These are phyloP conservation scores for Colletotrichum lindemuthianum DNA, from an alignment of 2,329 filamentous ascomycete genomes.

Conservation along the genomic window DNA sequence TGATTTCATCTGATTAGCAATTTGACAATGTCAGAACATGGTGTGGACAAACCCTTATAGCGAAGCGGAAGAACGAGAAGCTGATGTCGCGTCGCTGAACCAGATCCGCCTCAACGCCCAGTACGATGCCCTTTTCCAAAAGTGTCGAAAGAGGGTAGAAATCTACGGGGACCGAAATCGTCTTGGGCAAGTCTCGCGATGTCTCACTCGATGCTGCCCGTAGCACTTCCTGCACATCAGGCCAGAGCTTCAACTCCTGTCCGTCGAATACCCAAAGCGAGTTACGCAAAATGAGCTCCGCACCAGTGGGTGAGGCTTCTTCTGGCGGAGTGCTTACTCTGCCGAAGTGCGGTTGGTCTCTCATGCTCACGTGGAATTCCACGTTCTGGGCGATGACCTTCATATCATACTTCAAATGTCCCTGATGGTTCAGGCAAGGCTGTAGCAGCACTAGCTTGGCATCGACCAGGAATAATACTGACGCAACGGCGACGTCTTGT, in stretches of 20 bases:
- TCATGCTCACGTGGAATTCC: constrained; percentile 93
- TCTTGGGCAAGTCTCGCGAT: constrained; percentile 75
- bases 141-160: constrained; percentile 94
- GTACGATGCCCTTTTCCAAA: constrained; percentile 87
- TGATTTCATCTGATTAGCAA: constrained; percentile 48
- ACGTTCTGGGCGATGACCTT: constrained; percentile 94
- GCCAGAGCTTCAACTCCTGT: constrained; percentile 85
- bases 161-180: constrained; percentile 85
- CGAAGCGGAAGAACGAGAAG: constrained; percentile 90
- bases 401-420: constrained; percentile 97
- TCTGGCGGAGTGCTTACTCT: constrained; percentile 43
- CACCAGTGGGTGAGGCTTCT: background rate
- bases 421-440: constrained; percentile 82
- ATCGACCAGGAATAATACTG: constrained; percentile 95
- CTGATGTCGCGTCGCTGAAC: constrained; percentile 92
- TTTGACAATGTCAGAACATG: constrained; percentile 83
- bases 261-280: constrained; percentile 97
- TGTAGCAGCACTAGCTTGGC: constrained; percentile 94
- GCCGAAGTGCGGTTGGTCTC: constrained; percentile 73
- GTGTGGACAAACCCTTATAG: constrained; percentile 86
- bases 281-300: constrained; percentile 67
- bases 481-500: constrained; percentile 92
- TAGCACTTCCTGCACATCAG: constrained; percentile 86
- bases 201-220: constrained; percentile 73
- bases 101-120: constrained; percentile 91